Conservation (phyloP, 306 rosid genomes). For the Cercis canadensis region DNA sequence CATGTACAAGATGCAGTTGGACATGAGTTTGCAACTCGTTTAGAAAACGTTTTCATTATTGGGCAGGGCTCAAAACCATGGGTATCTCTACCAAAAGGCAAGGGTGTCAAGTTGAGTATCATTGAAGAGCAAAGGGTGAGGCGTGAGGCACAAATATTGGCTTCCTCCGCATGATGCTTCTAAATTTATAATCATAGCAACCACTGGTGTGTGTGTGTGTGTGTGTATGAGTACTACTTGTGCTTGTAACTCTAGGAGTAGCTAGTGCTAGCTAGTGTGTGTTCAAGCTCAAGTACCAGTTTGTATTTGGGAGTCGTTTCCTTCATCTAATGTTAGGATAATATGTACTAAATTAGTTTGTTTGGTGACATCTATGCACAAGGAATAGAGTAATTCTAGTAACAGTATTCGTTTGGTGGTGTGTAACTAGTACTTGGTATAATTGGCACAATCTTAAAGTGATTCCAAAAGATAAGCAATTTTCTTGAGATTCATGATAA, state of each 20-base stretch:
- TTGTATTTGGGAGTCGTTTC: background rate
- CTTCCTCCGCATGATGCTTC: slow-evolving; percentile 11
- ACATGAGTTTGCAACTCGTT: slow-evolving; percentile 59
- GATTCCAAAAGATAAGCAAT: background rate
- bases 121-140: slow-evolving; percentile 67
- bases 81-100: slow-evolving; percentile 58
- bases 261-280: background rate
- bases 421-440: too few species aligned
- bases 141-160: slow-evolving; percentile 38
- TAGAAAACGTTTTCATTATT: slow-evolving; percentile 56
- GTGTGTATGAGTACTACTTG: too few species aligned
- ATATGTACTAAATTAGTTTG: too few species aligned
- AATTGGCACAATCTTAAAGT: too few species aligned
- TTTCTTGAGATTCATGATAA: background rate
- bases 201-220: too few species aligned
- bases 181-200: background rate
- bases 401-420: too few species aligned
- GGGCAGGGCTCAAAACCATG: slow-evolving; percentile 60
- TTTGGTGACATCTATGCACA: too few species aligned
- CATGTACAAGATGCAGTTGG: slow-evolving; percentile 62
- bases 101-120: slow-evolving; percentile 62
- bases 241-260: too few species aligned
- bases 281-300: background rate
- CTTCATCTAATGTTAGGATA: background rate
- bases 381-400: too few species aligned